Percentiles rank a stretch among this genome's conserved stretches.
phyloP scores from a whole-genome alignment of 768 basidiomycete species.

The Tricholoma terreum region DNA sequence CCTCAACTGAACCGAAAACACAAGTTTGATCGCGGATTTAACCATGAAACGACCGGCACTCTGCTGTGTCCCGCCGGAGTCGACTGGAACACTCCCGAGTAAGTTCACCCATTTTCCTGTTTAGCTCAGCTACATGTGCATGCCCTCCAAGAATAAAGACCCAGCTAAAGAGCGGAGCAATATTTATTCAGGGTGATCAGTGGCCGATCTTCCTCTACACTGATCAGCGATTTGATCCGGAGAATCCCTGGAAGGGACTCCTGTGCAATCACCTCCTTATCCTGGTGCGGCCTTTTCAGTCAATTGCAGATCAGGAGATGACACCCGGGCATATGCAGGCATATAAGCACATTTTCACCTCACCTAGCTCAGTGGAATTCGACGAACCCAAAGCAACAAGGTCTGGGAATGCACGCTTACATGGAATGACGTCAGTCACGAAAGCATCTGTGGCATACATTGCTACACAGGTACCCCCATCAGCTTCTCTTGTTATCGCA shows the following conservation, averaged over 20 bases:
- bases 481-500: too few relatives aligned
- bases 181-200: constrained; percentile 17
- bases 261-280: constrained; percentile 17
- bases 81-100: background rate
- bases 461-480: background rate
- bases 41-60: constrained; percentile 2
- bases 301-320: too few relatives aligned
- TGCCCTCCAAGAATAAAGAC: background rate
- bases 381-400: background rate
- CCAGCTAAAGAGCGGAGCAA: constrained; percentile 10
- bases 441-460: background rate
- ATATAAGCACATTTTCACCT: too few relatives aligned
- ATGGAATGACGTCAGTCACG: background rate
- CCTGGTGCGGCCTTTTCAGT: background rate
- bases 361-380: background rate
- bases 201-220: constrained; percentile 14
- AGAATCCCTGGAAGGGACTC: constrained; percentile 26
- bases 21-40: constrained; percentile 2
- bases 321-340: too few relatives aligned
- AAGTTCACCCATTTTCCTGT: background rate
- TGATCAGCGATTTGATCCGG: constrained; percentile 14
- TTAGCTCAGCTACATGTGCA: background rate
- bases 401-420: background rate
- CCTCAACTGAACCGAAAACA: background rate
- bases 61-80: background rate